Conservation (phyloP, 2,329 filamentous ascomycete genomes). For the Beauveria sp. region DNA sequence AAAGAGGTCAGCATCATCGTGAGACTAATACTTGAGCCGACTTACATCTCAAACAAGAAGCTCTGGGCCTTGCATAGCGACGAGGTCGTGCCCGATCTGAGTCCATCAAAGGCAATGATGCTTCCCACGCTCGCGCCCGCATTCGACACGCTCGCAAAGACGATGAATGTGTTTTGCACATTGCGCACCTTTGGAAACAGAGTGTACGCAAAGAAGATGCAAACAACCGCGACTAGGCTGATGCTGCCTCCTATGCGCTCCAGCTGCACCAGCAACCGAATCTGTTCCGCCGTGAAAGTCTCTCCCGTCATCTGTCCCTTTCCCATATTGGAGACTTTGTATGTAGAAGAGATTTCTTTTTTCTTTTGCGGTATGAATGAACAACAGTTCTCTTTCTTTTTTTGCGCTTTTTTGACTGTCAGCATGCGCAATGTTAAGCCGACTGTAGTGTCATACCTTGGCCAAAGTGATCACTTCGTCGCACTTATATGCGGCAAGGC, state of each 20-base stretch:
- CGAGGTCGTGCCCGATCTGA: slow-evolving; percentile 44
- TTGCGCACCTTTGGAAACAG: slow-evolving; percentile 46
- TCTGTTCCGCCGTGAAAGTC: slow-evolving; percentile 28
- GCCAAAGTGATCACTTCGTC: background rate
- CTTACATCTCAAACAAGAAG: slow-evolving; percentile 61
- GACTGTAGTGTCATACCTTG: background rate
- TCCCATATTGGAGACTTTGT: background rate
- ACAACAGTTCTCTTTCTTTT: background rate
- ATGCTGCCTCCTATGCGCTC: slow-evolving; percentile 48
- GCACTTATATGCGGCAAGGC: slow-evolving; percentile 2
- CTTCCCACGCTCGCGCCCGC: slow-evolving; percentile 56
- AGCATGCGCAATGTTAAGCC: background rate
- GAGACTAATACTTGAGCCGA: slow-evolving; percentile 6
- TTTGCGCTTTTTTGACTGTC: background rate
- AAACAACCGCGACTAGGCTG: slow-evolving; percentile 42
- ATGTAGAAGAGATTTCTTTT: background rate
- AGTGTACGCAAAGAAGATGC: slow-evolving; percentile 46
- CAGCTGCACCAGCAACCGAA: slow-evolving; percentile 36
- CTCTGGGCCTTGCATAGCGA: slow-evolving; percentile 55
- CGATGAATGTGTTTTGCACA: slow-evolving; percentile 54
- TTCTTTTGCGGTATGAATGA: background rate
- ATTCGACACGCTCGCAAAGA: slow-evolving; percentile 54
- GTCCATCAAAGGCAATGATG: slow-evolving; percentile 60
- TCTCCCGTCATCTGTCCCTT: slow-evolving; percentile 13
- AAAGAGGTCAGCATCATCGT: background rate